Conservation (phyloP, 1,139 yeast genomes). For the Lizanozyma gosingica region DNA sequence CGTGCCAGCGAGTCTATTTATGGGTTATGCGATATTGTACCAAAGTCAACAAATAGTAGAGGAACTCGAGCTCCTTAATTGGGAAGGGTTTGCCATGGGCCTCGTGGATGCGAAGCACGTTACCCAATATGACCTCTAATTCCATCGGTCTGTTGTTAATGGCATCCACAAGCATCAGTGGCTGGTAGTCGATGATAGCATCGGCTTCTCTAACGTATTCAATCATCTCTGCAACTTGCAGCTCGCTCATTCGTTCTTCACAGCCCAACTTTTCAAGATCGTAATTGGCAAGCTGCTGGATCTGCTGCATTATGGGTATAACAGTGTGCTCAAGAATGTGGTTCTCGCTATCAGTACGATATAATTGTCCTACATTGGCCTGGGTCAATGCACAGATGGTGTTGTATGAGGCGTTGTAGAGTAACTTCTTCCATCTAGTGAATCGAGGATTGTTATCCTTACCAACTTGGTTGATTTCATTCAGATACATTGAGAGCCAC, state of each 20-base stretch:
- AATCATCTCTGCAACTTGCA: slow-evolving; percentile 11
- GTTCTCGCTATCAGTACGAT: slow-evolving; percentile 5
- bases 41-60: slow-evolving; percentile 50
- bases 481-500: neutral
- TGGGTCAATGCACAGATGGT: slow-evolving; percentile 38
- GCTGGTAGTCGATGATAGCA: slow-evolving; percentile 16
- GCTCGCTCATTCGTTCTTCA: slow-evolving; percentile 11
- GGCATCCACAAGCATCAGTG: slow-evolving; percentile 30
- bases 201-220: slow-evolving; percentile 12
- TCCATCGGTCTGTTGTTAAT: slow-evolving; percentile 22
- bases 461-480: neutral
- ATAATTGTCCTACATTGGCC: slow-evolving; percentile 20
- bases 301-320: slow-evolving; percentile 18
- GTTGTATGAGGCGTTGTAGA: slow-evolving; percentile 27
- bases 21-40: slow-evolving; percentile 29
- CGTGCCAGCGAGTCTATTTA: neutral
- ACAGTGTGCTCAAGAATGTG: slow-evolving; percentile 11
- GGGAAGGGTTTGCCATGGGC: slow-evolving; percentile 5
- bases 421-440: slow-evolving; percentile 25
- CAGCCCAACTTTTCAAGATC: slow-evolving; percentile 11
- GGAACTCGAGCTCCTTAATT: slow-evolving; percentile 15
- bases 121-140: slow-evolving; percentile 22
- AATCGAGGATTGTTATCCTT: slow-evolving; percentile 14
- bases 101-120: slow-evolving; percentile 12
- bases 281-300: slow-evolving; percentile 15